phyloP scores from a whole-genome alignment of 176 grass and related monocot genomes.

The Rhynchospora breviuscula region DNA sequence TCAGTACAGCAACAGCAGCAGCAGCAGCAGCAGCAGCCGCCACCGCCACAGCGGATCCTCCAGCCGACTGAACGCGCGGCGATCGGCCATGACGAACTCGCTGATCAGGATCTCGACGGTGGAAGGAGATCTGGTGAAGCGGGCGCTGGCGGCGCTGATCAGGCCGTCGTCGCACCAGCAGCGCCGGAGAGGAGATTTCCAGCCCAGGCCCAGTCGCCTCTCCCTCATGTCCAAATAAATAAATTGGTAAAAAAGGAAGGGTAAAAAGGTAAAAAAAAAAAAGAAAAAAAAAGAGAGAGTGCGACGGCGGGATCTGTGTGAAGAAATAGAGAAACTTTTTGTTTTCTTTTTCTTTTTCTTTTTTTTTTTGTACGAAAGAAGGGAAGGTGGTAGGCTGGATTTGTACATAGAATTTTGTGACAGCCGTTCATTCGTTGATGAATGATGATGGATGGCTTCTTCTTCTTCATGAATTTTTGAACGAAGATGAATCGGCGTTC shows the following conservation, averaged over 20 bases:
- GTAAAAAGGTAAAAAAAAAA: slow-evolving; percentile 15
- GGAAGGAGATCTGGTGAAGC: slow-evolving; percentile 28
- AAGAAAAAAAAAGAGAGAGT: not conserved
- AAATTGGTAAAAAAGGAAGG: slow-evolving; percentile 14
- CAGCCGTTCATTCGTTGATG: not conserved
- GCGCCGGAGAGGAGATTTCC: slow-evolving; percentile 2
- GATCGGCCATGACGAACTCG: slow-evolving; percentile 33
- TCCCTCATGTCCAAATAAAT: slow-evolving; percentile 13
- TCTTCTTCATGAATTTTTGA: slow-evolving; percentile 11
- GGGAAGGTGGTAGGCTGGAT: not conserved
- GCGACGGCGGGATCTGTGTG: not conserved
- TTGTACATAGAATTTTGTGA: slow-evolving; percentile 27
- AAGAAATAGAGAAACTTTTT: slow-evolving; percentile 1
- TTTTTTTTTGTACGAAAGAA: not conserved
- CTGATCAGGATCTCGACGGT: slow-evolving; percentile 24
- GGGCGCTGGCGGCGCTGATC: slow-evolving; percentile 24
- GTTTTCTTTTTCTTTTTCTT: not conserved
- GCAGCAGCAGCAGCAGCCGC: not conserved
- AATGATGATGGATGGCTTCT: too few species aligned
- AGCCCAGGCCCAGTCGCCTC: slow-evolving; percentile 17
- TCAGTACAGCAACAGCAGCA: not conserved
- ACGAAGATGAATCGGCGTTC: slow-evolving; percentile 18
- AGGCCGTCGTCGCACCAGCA: slow-evolving; percentile 17
- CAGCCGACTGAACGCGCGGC: slow-evolving; percentile 14
- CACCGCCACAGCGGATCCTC: not conserved